Conservation (phyloP, 129 eudicot genomes). For the Escallonia herrerae region DNA sequence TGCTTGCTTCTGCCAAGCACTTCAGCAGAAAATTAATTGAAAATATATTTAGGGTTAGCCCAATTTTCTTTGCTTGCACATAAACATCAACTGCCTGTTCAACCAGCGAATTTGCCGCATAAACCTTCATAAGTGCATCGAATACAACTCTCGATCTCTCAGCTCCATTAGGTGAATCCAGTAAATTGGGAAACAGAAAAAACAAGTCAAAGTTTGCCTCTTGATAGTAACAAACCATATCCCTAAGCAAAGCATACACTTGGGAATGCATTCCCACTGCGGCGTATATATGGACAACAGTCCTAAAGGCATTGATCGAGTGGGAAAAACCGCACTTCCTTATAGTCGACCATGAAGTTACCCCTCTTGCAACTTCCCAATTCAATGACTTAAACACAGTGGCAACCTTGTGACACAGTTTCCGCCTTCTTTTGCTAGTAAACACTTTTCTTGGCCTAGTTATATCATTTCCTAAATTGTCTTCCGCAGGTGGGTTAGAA, state of each 20-base stretch:
- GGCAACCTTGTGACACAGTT: constrained; percentile 20
- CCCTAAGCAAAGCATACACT: constrained; percentile 30
- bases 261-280: constrained; percentile 31
- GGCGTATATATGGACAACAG: constrained; percentile 31
- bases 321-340: constrained; percentile 23
- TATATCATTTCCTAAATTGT: background rate
- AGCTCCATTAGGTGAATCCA: constrained; percentile 14
- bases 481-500: constrained; percentile 7
- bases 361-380: constrained; percentile 28
- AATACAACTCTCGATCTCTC: constrained; percentile 11
- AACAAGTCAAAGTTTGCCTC: constrained; percentile 20
- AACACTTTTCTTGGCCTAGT: constrained; percentile 3
- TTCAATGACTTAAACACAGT: constrained; percentile 26
- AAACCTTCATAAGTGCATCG: constrained; percentile 34
- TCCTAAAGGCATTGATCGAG: constrained; percentile 19
- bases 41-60: constrained; percentile 13
- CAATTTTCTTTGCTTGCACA: constrained; percentile 17
- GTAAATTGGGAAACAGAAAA: constrained; percentile 14
- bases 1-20: constrained; percentile 27
- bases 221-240: constrained; percentile 23
- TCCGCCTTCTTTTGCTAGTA: background rate
- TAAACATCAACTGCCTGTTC: constrained; percentile 28
- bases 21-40: constrained; percentile 47
- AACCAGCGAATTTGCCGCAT: constrained; percentile 30
- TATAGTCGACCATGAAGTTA: constrained; percentile 13